Base-by-base conservation (phyloP, 805 yeast genomes). In the Clavispora carvajalis region DNA sequence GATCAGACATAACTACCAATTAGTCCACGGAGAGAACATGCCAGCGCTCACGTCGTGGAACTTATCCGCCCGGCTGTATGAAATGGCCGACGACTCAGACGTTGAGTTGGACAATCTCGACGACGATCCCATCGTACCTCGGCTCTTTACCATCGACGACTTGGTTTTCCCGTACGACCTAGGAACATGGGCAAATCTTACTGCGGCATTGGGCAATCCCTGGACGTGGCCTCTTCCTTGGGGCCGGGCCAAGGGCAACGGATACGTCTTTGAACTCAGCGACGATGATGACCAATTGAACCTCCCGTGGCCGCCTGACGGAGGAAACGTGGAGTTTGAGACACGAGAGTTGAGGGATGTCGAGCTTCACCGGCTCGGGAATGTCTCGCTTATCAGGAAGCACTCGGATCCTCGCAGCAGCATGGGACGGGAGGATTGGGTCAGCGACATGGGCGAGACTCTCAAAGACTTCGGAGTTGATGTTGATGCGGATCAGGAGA, bases 251-350 rank as follows among this genome's bases (percentile, higher is more conserved):
- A 40, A 47, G 29, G 80, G 80, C 1, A 63, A 74, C 48, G 97
- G 96, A 0, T 54, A 74, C 37, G 53, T 53, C 1, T 89, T 79
- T 46, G 61, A 60, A 6, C 79, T 74, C 34, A 49, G 55, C 44
- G 77, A 77, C 47, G 86, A 81, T 33, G 76, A 69, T 18, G 85
- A 82, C 51, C 75, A 84, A 44, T 61, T 82, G 38, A 74, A 77
- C 1, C 63, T 83, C 29, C 93, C 96, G 2, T 91, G 97, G 95
- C 99, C 99, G 1, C 95, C 96, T 1, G 95, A 88, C 62, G 89
- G 87, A 5, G 80, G 80, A 0, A 68, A 73, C 49, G 71, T 65
- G 37, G 71, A 60, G 16, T 43, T 42, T 22, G 25, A 39, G 19
- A 37, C 45, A 3, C 37, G 47, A 7, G 34, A 40, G 10, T 39